phyloP scores from a whole-genome alignment of 169 alveolate genomes.

The Cryptosporidium parvum region DNA sequence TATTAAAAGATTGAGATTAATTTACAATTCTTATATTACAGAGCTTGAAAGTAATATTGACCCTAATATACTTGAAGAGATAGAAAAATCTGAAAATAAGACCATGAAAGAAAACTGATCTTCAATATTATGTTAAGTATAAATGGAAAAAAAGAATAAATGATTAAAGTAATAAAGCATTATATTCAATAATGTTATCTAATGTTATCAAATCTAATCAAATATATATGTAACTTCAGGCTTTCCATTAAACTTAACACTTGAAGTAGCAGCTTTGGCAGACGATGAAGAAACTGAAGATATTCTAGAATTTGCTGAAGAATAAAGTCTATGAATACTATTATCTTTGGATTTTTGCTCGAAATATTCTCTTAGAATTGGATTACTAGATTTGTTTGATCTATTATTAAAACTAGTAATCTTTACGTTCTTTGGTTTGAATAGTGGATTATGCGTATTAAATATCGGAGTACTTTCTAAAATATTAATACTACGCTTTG shows the following conservation, averaged over 20 bases:
- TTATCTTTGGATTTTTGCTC: constrained; percentile 12
- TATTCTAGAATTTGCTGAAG: background rate
- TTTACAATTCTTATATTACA: background rate
- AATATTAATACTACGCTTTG: constrained; percentile 16
- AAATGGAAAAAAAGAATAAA: no score
- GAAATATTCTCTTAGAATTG: constrained; percentile 26
- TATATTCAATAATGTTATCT: no score
- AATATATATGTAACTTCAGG: background rate
- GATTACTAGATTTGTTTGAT: constrained; percentile 2
- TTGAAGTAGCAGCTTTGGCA: background rate
- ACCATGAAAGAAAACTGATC: background rate
- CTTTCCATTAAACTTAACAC: background rate
- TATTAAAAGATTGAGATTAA: constrained; percentile 7
- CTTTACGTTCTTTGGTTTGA: background rate
- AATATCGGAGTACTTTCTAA: constrained; percentile 1
- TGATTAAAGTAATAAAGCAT: background rate
- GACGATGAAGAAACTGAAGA: background rate
- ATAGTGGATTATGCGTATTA: background rate
- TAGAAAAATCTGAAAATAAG: constrained; percentile 1
- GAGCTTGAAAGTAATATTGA: constrained; percentile 9
- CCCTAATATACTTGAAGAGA: background rate
- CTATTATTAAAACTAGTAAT: background rate
- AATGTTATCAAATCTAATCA: background rate
- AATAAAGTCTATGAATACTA: background rate
- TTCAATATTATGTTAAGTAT: background rate